Evolutionary conservation across 768 basidiomycete species (phyloP).

Genomic region (Russula emetica): DNA sequence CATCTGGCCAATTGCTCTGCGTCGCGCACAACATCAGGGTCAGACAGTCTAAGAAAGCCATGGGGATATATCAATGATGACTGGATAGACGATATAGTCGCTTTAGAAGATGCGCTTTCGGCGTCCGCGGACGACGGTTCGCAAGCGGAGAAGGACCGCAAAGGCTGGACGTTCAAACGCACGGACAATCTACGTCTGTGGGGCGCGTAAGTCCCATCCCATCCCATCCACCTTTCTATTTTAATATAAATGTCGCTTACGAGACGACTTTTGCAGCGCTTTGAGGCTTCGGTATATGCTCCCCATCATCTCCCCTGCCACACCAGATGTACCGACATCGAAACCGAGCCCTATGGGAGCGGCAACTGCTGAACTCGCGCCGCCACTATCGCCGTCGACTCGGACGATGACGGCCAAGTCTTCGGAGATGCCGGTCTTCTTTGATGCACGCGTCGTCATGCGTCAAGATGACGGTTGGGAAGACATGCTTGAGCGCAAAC

Average conservation of each 20-base stretch:
- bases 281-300: constrained; percentile 82
- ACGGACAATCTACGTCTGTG: constrained; percentile 83
- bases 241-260: not conserved
- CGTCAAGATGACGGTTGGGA: constrained; percentile 82
- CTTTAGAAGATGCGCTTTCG: constrained; percentile 51
- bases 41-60: constrained; percentile 70
- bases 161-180: constrained; percentile 79
- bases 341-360: constrained; percentile 26
- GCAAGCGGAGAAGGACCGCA: constrained; percentile 42
- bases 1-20: constrained; percentile 80
- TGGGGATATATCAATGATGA: constrained; percentile 84
- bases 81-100: constrained; percentile 73
- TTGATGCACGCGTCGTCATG: constrained; percentile 73
- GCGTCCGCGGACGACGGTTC: constrained; percentile 34
- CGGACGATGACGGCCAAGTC: too few species aligned
- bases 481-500: constrained; percentile 63
- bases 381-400: constrained; percentile 33
- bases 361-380: not conserved
- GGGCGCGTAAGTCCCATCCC: too few species aligned
- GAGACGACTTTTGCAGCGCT: constrained; percentile 47
- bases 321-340: constrained; percentile 33
- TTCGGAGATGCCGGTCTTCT: constrained; percentile 55
- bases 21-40: constrained; percentile 84
- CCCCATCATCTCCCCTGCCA: constrained; percentile 56
- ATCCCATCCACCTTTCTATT: not conserved